These are phyloP conservation scores for Amaranthus hypochondriacus DNA, from an alignment of 148 eudicot genomes.

Conservation along the genomic window DNA sequence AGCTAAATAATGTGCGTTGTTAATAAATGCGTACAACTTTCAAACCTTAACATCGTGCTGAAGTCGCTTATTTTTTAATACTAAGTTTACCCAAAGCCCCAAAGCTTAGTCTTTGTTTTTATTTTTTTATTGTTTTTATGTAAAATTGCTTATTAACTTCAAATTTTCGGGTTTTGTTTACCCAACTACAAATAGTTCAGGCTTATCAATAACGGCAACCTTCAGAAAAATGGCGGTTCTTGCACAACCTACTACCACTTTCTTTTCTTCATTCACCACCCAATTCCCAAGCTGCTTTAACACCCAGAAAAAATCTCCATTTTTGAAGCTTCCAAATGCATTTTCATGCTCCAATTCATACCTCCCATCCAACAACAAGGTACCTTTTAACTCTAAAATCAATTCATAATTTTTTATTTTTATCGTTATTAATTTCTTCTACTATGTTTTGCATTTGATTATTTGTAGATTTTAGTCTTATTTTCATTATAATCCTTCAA, in stretches of 20 bases:
- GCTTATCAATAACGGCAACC: background rate
- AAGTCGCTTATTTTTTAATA: too few relatives aligned
- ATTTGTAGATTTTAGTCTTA: background rate
- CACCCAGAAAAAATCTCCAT: background rate
- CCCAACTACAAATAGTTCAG: too few relatives aligned
- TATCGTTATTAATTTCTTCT: background rate
- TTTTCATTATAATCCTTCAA: too few relatives aligned
- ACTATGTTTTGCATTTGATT: background rate
- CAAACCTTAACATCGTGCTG: too few relatives aligned
- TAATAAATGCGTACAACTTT: too few relatives aligned
- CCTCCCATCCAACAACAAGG: constrained; percentile 27
- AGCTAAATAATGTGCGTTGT: too few relatives aligned
- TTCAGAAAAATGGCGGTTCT: constrained; percentile 3
- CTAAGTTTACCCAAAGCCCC: too few relatives aligned
- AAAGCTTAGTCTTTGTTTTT: too few relatives aligned
- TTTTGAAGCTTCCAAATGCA: background rate
- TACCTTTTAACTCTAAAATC: background rate
- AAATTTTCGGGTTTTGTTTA: too few relatives aligned
- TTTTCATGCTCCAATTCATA: constrained; percentile 23
- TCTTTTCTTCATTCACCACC: background rate
- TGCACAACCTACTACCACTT: background rate
- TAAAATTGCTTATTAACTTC: too few relatives aligned
- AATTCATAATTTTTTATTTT: background rate
- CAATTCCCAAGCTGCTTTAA: background rate
- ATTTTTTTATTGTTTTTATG: too few relatives aligned